These are phyloP conservation scores for Microdochium bolleyi DNA, from an alignment of 2,329 filamentous ascomycete genomes.

Conservation along the genomic window DNA sequence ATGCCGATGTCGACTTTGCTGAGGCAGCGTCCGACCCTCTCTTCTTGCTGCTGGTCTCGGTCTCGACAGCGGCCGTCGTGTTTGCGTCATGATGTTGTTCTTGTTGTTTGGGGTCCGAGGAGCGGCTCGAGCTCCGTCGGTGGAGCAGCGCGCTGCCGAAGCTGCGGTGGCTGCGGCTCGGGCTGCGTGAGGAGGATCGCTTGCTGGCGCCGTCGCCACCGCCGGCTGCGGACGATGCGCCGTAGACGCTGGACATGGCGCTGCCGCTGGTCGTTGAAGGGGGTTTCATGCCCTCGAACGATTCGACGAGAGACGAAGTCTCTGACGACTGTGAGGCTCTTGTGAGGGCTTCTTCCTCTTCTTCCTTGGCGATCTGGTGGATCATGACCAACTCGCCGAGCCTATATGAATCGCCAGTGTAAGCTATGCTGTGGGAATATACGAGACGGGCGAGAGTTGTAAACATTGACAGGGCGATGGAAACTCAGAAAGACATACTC, in stretches of 20 bases:
- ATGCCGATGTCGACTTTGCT: no score
- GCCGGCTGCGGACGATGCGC: background rate
- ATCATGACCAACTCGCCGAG: conserved; percentile 72
- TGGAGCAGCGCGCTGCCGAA: conserved; percentile 16
- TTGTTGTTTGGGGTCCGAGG: conserved; percentile 9
- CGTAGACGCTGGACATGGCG: conserved; percentile 11
- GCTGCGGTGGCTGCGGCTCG: conserved; percentile 14
- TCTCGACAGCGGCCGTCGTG: background rate
- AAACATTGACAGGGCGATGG: background rate
- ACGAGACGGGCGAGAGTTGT: no score
- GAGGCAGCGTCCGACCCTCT: background rate
- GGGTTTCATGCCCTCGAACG: conserved; percentile 23
- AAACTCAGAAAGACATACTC: conserved; percentile 44
- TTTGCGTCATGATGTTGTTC: background rate
- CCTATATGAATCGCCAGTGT: conserved; percentile 20
- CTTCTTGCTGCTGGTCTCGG: background rate
- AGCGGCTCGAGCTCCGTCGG: conserved; percentile 20
- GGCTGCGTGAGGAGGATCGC: conserved; percentile 21
- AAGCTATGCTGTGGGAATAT: background rate
- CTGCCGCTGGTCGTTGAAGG: conserved; percentile 8
- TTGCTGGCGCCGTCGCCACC: conserved; percentile 8
- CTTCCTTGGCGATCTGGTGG: conserved; percentile 32
- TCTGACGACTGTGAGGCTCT: conserved; percentile 14
- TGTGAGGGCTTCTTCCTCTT: conserved; percentile 20
- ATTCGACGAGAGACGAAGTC: conserved; percentile 22